These are phyloP conservation scores for Trichoderma sp. DNA, from an alignment of 2,329 filamentous ascomycete genomes.

Conservation along the genomic window DNA sequence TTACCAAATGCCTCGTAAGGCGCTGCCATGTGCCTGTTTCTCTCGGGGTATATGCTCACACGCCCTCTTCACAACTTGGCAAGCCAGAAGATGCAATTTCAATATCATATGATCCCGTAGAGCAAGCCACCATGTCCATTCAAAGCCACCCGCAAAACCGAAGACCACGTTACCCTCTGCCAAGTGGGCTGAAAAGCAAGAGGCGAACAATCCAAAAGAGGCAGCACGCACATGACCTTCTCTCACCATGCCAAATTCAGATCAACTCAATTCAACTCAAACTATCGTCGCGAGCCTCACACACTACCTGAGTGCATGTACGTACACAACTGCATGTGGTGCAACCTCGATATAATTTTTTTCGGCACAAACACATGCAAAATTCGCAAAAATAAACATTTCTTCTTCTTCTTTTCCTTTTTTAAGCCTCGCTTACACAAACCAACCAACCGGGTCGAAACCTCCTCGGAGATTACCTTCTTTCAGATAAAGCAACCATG, in stretches of 20 bases:
- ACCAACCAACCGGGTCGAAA: not conserved
- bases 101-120: not conserved
- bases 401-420: too few relatives aligned
- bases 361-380: not conserved
- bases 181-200: not conserved
- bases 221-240: not conserved
- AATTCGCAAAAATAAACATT: not conserved
- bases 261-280: not conserved
- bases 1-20: too few relatives aligned
- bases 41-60: not conserved
- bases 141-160: not conserved
- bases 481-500: constrained; percentile 2
- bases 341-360: not conserved
- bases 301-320: not conserved
- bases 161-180: constrained; percentile 7
- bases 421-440: not conserved
- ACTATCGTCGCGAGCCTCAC: not conserved
- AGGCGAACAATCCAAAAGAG: not conserved
- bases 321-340: not conserved
- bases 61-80: not conserved
- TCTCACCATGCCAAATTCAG: not conserved
- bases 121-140: not conserved
- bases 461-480: constrained; percentile 7
- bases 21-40: too few relatives aligned
- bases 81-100: not conserved